Evolutionary conservation across 768 basidiomycete species (phyloP), one percentile per base, ranked within the genome.

Genomic region (Grammothele lineata): DNA sequence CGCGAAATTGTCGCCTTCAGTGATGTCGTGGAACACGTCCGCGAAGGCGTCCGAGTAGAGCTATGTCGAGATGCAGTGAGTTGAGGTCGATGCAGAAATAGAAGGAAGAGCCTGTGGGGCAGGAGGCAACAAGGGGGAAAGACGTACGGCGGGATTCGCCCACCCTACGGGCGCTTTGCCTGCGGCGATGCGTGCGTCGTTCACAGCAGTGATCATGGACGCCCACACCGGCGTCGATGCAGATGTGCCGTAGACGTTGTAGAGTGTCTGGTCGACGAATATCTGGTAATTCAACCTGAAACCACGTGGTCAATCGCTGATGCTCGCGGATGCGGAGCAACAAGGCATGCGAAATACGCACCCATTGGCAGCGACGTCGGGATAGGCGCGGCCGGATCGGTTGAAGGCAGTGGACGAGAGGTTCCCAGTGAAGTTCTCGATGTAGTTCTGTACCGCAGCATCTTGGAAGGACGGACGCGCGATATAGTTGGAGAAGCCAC

Each of bases 141-240:
- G 14, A 30, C 70, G 14, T 61, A 80, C 83, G 27, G 81, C 81
- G 34, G 84, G 83, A 57, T 86, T 86, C 48, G 85, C 74, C 56
- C 63, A 64, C n/a, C 62, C 67, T 14, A 68, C 56, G 1, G 66
- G 62, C 18, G 48, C 37, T 43, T 68, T 67, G 21, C 63, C 60
- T 10, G 41, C 41, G 14, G 64, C 58, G 27, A 67, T 43, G 10
- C 67, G 62, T 14, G 65, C 66, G 45, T 67, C 65, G 53, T 68
- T 68, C 37, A 68, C 59, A 11, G 62, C 42, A 5, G 67, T 59
- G 30, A 68, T 52, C 21, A 69, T 47, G 11, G 63, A 58, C 3
- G 57, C 66, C 14, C 60, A 49, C 19, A 65, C 59, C 12, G 67
- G 67, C 7, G 63, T 43, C 23, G 64, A 63, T 5, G 64, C 64